These are phyloP conservation scores for Amanita pseudoporphyria DNA, from an alignment of 768 basidiomycete species.

Conservation along the genomic window DNA sequence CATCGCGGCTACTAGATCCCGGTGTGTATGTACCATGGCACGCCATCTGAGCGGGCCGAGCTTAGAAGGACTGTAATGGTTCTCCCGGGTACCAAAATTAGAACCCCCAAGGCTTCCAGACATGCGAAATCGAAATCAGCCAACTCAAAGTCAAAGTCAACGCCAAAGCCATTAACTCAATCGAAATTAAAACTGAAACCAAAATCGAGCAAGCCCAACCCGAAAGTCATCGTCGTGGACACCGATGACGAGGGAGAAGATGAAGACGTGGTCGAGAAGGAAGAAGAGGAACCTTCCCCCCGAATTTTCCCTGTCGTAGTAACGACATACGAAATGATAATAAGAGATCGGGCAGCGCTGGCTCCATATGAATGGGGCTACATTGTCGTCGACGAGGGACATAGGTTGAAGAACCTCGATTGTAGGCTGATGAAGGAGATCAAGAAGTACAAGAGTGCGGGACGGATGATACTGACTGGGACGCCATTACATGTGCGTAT, in stretches of 20 bases:
- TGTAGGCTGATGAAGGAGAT: constrained; percentile 87
- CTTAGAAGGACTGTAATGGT: constrained; percentile 58
- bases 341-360: constrained; percentile 63
- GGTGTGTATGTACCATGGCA: constrained; percentile 86
- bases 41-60: constrained; percentile 70
- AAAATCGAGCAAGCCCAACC: constrained; percentile 8
- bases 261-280: constrained; percentile 7
- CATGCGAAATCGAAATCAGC: constrained; percentile 6
- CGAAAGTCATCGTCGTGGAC: constrained; percentile 11
- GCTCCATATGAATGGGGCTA: constrained; percentile 72
- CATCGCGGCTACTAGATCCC: constrained; percentile 78
- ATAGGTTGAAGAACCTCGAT: constrained; percentile 90
- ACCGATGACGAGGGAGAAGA: constrained; percentile 17
- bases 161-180: no score
- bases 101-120: constrained; percentile 12
- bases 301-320: constrained; percentile 64
- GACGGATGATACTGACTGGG: constrained; percentile 90
- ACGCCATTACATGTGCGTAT: constrained; percentile 83
- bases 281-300: constrained; percentile 14
- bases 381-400: constrained; percentile 95
- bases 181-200: constrained; percentile 6
- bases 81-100: constrained; percentile 14
- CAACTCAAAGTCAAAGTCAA: constrained; percentile 8
- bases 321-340: constrained; percentile 92
- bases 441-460: constrained; percentile 75